Conservation (phyloP, 495 filamentous ascomycete species). For the Lasiosphaeris hirsuta region DNA sequence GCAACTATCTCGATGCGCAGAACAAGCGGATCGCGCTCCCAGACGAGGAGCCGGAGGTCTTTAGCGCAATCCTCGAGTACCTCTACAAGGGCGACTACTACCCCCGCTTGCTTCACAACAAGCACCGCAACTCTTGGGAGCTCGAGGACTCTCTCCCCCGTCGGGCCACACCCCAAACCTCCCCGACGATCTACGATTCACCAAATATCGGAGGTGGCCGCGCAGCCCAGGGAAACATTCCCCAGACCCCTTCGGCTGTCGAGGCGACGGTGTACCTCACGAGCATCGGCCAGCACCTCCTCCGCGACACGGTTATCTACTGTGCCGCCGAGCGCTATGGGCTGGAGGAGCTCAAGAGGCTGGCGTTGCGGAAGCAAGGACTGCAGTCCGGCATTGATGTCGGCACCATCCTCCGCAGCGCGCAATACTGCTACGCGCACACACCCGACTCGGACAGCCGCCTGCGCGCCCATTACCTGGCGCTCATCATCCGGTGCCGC, state of each 20-base stretch:
- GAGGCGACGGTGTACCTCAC: conserved; percentile 69
- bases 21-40: conserved; percentile 73
- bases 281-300: conserved; percentile 64
- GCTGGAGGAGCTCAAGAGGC: conserved; percentile 79
- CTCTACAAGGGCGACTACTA: conserved; percentile 95
- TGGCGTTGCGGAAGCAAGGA: conserved; percentile 89
- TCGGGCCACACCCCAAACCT: conserved; percentile 30
- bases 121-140: conserved; percentile 64
- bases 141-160: conserved; percentile 58
- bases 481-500: conserved; percentile 88
- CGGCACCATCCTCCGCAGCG: conserved; percentile 81
- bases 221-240: conserved; percentile 32
- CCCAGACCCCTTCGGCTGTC: conserved; percentile 48
- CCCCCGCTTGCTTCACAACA: conserved; percentile 68
- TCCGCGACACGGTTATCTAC: conserved; percentile 89
- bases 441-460: conserved; percentile 85
- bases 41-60: conserved; percentile 82
- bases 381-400: conserved; percentile 81
- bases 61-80: conserved; percentile 88
- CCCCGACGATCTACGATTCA: conserved; percentile 38
- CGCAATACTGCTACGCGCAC: conserved; percentile 90
- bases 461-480: conserved; percentile 90
- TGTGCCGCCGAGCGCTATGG: conserved; percentile 83
- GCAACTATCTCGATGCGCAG: conserved; percentile 58
- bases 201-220: conserved; percentile 48